Evolutionary conservation across 2,329 filamentous ascomycete genomes (phyloP), one percentile per base, ranked within the genome.

Genomic region (Venturiaceae sp.): DNA sequence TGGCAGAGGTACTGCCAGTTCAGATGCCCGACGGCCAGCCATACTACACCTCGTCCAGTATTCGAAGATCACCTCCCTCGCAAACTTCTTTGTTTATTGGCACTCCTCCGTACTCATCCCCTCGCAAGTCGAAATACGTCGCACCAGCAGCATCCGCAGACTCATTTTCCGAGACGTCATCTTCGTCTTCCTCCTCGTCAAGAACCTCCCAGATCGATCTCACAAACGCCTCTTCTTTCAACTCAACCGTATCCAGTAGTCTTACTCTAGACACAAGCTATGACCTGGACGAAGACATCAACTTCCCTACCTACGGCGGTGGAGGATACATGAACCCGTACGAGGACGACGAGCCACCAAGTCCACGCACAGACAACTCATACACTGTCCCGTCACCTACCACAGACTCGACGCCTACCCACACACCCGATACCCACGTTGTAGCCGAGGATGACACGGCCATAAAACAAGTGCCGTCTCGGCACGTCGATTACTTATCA

Each of bases 401-500:
- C 32, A 77, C 79, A 47, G 79, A 82, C 41, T 47, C 55, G 16
- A 73, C 72, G n/a, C 61, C 55, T 3, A 72, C 79, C n/a, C 79
- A 80, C 13, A 76, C 80, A 37, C 82, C 85, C 5, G 82, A 82
- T 60, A 82, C 81, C 7, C 60, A 68, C 2, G 56, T 60, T 8
- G 62, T 84, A 33, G 86, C 87, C 8, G 86, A 88, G 64, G 91
- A 96, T 65, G 91, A 96, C 71, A 87, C 85, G 9, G 86, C 87
- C 11, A 79, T 95, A 37, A 82, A 84, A 62, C 80, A 79, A 34
- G 83, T 87, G 66, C 90, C 90, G 1, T 91, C 91, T 50, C 81
- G 90, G 63, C 90, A 96, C 73, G 92, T 96, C n/a, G 92, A 96
- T 73, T 96, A 96, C 69, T 81, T 96, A 52, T 95, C 92, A 19